These are phyloP conservation scores for Phoma herbarum DNA, from an alignment of 2,329 filamentous ascomycete species.

Conservation along the genomic window DNA sequence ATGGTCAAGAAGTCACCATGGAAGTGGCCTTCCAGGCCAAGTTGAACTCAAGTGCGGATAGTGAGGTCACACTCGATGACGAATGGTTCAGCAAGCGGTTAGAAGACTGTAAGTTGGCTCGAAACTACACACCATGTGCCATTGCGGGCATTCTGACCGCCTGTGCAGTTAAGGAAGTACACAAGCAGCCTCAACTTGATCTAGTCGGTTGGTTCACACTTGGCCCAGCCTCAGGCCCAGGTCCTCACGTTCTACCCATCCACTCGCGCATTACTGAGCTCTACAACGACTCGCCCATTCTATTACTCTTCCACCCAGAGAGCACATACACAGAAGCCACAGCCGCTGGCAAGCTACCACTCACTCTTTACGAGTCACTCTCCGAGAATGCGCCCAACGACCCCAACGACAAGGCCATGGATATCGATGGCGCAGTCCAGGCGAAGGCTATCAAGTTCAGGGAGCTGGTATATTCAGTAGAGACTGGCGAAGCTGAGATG, in stretches of 20 bases:
- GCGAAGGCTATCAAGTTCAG: conserved; percentile 72
- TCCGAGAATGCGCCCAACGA: conserved; percentile 44
- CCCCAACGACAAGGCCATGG: conserved; percentile 53
- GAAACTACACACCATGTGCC: not conserved
- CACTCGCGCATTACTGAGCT: conserved; percentile 78
- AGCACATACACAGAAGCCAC: conserved; percentile 60
- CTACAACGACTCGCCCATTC: conserved; percentile 85
- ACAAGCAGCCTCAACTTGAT: conserved; percentile 79
- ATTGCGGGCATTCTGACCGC: not conserved
- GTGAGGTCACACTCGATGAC: conserved; percentile 69
- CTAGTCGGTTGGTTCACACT: conserved; percentile 94
- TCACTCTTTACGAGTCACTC: conserved; percentile 90
- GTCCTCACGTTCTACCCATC: conserved; percentile 72
- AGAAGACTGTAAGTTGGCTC: conserved; percentile 76
- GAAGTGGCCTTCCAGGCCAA: conserved; percentile 93
- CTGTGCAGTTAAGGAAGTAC: conserved; percentile 79
- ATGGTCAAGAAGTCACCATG: conserved; percentile 87
- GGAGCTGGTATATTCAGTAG: conserved; percentile 84
- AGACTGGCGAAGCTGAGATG: conserved; percentile 97
- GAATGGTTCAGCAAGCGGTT: conserved; percentile 80
- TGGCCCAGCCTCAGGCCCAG: conserved; percentile 75
- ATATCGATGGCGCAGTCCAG: conserved; percentile 71
- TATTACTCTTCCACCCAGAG: conserved; percentile 85
- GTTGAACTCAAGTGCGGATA: conserved; percentile 55
- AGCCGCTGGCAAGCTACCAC: conserved; percentile 80